These are phyloP conservation scores for Xylariomycetidae sp. DNA, from an alignment of 2,329 filamentous ascomycete genomes.

Conservation along the genomic window DNA sequence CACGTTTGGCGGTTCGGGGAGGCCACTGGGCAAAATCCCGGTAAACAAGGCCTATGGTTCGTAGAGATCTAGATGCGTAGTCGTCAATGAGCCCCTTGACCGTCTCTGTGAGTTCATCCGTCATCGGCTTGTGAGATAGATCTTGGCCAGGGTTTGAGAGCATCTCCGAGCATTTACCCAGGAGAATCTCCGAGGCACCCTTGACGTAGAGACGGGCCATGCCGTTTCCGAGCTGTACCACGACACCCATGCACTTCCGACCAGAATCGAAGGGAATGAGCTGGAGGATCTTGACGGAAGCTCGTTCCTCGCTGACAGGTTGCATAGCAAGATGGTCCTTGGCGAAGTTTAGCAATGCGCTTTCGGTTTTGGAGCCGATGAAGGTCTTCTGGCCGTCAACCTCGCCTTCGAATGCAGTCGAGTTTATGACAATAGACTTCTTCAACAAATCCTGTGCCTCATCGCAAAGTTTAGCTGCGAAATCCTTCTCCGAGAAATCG, in stretches of 20 bases:
- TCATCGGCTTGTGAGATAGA: slow-evolving; percentile 37
- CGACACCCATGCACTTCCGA: slow-evolving; percentile 65
- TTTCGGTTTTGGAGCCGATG: slow-evolving; percentile 74
- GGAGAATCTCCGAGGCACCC: slow-evolving; percentile 60
- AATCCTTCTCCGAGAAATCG: slow-evolving; percentile 39
- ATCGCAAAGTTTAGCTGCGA: slow-evolving; percentile 38
- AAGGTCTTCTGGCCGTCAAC: slow-evolving; percentile 61
- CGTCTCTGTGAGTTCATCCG: slow-evolving; percentile 46
- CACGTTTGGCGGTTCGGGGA: slow-evolving; percentile 52
- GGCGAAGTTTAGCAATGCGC: slow-evolving; percentile 65
- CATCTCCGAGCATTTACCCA: slow-evolving; percentile 48
- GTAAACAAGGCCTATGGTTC: slow-evolving; percentile 80
- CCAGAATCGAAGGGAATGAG: slow-evolving; percentile 71
- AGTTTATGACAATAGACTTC: slow-evolving; percentile 59
- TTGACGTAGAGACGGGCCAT: slow-evolving; percentile 54
- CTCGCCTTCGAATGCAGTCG: slow-evolving; percentile 71
- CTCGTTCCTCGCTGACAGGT: slow-evolving; percentile 57
- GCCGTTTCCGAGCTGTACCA: slow-evolving; percentile 45
- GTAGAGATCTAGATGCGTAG: slow-evolving; percentile 73
- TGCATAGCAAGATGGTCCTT: slow-evolving; percentile 62
- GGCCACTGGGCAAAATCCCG: slow-evolving; percentile 84
- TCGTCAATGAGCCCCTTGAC: slow-evolving; percentile 64
- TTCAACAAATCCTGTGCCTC: slow-evolving; percentile 48
- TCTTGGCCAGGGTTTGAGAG: slow-evolving; percentile 43
- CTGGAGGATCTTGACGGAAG: slow-evolving; percentile 54